Evolutionary conservation across 78 protist species (phyloP), one percentile per base, ranked within the genome.

Genomic region (Cavenderia fasciculata): DNA sequence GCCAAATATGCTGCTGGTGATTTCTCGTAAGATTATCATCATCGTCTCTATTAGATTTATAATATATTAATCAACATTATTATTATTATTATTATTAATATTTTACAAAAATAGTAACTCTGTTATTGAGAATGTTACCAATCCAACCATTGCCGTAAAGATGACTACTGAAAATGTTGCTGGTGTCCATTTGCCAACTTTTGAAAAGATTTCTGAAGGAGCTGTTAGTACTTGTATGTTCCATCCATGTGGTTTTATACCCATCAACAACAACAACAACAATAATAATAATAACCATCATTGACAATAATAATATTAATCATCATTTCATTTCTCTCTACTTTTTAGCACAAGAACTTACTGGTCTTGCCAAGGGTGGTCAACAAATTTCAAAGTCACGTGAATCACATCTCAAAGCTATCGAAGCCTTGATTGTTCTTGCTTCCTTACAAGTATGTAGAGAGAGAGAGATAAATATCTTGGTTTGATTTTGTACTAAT

Each of bases 311-410:
- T n/a, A 40, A 69, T 47, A 11, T 71, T 23, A 23, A n/a, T 40
- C 31, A 5, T 54, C 34, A n/a, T 63, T 4, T 40, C 47, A 16
- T 36, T 5, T n/a, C n/a, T 21, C 21, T 72, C n/a, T n/a, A n/a
- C n/a, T n/a, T 33, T 38, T 19, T 68, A 86, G 89, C 75, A 14
- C 76, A 43, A 61, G 94, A 89, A 51, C 74, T 94, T 4, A 91
- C 97, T 3, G 99, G 99, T 40, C 91, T 99, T 8, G 94, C 97
- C 11, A 59, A 85, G 23, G 99, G 99, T n/a, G 99, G 99, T 31
- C 96, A 94, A 85, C 93, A 95, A 74, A 93, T 98, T 44, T 25
- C 12, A 29, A 46, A 78, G 38, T 90, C 96, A 73, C 43, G 94
- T 41, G 75, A 82, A 14, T 51, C 72, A 44, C 96, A 85, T 73